These are phyloP conservation scores for Gaultheria prostrata DNA, from an alignment of 148 eudicot species.

Conservation along the genomic window DNA sequence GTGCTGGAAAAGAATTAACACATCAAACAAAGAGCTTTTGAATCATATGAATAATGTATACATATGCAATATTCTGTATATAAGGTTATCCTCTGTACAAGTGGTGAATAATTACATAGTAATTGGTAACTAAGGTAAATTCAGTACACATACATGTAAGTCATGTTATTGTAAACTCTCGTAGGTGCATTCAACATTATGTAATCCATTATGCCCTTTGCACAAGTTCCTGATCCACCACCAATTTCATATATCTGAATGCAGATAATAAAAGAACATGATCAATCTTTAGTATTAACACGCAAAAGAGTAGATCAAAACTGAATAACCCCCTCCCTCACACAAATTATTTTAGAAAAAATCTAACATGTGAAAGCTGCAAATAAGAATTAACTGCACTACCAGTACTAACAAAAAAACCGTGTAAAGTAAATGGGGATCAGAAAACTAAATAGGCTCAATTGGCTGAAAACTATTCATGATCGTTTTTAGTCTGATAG, in stretches of 20 bases:
- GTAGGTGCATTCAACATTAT: conserved; percentile 93
- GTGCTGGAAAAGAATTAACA: background rate
- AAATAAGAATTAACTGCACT: background rate
- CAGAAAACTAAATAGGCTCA: background rate
- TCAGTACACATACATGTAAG: conserved; percentile 64
- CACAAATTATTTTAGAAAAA: conserved; percentile 1
- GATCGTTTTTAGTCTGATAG: too few species aligned
- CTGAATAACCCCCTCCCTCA: background rate
- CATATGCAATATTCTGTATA: background rate
- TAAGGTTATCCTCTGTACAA: background rate
- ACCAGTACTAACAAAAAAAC: background rate
- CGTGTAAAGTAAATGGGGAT: background rate
- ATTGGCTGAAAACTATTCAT: conserved; percentile 12
- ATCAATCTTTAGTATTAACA: conserved; percentile 9
- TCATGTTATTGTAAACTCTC: conserved; percentile 85
- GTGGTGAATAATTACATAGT: background rate
- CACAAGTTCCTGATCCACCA: conserved; percentile 99
- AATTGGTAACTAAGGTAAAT: conserved; percentile 7
- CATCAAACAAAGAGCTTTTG: background rate
- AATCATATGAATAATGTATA: background rate
- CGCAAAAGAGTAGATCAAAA: conserved; percentile 10
- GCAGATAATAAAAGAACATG: conserved; percentile 22
- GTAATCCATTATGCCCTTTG: conserved; percentile 97
- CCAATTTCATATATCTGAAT: conserved; percentile 97
- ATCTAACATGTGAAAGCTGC: background rate